Evolutionary conservation across 495 filamentous ascomycete genomes (phyloP), one percentile per base, ranked within the genome.

Genomic region (Penicillium dipodomyicola): DNA sequence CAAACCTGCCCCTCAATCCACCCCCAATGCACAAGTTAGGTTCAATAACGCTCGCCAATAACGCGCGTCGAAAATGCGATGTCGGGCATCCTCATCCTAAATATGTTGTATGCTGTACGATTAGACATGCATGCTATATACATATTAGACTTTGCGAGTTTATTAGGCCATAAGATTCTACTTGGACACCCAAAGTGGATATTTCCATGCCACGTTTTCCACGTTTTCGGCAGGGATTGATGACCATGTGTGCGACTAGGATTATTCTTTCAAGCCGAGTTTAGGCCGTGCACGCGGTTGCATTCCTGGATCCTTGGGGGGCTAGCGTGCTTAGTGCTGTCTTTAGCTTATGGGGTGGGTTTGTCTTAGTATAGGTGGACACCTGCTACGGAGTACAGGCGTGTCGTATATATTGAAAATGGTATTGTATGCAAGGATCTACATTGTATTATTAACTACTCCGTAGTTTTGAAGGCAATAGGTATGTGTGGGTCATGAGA

Each of bases 201-300:
- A 47, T 37, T 37, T n/a, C 6, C 0, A n/a, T 5, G 17, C 46
- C 46, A 48, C 29, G 29, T 30, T 30, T 30, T 4, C 33, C 14
- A 37, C 14, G 33, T 49, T 49, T 49, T 49, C n/a, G 25, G 12
- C 12, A 17, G 30, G 30, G 19, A 33, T 20, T 42, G 49, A 52
- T 37, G 30, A 11, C 10, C 30, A 32, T 10, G 30, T 20, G 51
- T 35, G 40, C 27, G 39, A 23, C 27, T 53, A 9, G 39, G 27
- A 43, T 52, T 27, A 1, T 40, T 35, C 22, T 23, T 40, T 23
- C 35, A 25, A 51, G 49, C 49, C 49, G 49, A 40, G 49, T 40
- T 41, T 52, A 23, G 37, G 37, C 49, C 51, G 51, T 54, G 51
- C 51, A 43, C 29, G 25, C 41, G 41, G 25, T 25, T 25, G 33